These are phyloP conservation scores for Trametes villosa DNA, from an alignment of 768 basidiomycete genomes.

Conservation along the genomic window DNA sequence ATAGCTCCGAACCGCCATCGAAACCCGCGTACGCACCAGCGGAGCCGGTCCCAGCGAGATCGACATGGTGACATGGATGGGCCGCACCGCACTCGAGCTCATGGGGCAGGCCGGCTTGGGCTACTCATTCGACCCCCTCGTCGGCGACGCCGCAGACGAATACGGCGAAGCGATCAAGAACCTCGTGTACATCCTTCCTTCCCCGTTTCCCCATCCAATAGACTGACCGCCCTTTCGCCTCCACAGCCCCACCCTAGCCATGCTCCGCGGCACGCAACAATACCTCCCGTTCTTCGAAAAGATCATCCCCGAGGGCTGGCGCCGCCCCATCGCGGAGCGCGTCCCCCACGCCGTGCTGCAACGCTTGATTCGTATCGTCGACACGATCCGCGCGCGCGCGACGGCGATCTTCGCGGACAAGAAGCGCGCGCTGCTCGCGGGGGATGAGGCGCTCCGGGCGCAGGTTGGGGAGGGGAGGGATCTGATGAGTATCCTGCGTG, in stretches of 20 bases:
- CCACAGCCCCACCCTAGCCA: not conserved
- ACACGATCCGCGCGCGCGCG: conserved; percentile 16
- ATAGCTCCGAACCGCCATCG: conserved; percentile 13
- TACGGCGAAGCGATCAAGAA: conserved; percentile 15
- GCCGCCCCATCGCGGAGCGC: conserved; percentile 6
- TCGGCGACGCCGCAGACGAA: conserved; percentile 30
- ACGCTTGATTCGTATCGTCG: conserved; percentile 10
- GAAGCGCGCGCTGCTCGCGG: conserved; percentile 22
- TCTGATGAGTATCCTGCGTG: conserved; percentile 34
- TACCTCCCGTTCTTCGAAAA: conserved; percentile 43
- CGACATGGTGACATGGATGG: conserved; percentile 32
- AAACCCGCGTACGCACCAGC: not conserved
- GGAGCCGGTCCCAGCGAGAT: conserved; percentile 13
- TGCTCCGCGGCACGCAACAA: conserved; percentile 48
- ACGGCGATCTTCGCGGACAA: conserved; percentile 22
- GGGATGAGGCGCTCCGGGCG: conserved; percentile 22
- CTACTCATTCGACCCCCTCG: conserved; percentile 41
- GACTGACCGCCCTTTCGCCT: conserved; percentile 18
- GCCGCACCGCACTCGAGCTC: conserved; percentile 36
- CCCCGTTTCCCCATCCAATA: not conserved
- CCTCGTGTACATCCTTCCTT: conserved; percentile 32
- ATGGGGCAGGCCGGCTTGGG: conserved; percentile 53
- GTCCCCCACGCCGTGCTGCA: conserved; percentile 18
- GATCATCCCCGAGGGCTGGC: conserved; percentile 33
- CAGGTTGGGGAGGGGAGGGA: conserved; percentile 21